These are phyloP conservation scores for Mycena alexandri DNA, from an alignment of 768 basidiomycete genomes.

Conservation along the genomic window DNA sequence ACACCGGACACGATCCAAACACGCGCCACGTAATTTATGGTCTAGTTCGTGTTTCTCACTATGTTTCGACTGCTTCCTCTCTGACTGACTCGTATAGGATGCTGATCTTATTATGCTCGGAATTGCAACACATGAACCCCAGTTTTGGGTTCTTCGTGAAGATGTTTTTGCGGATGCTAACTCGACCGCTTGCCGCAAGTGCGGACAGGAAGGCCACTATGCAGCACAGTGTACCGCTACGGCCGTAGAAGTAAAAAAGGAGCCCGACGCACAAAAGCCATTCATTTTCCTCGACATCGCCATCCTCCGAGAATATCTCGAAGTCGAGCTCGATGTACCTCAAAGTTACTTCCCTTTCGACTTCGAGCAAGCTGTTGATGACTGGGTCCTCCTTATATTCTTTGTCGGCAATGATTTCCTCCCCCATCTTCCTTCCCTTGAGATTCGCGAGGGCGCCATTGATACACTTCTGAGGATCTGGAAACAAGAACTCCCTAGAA, in stretches of 20 bases:
- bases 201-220: slow-evolving; percentile 95
- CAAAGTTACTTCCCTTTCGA: slow-evolving; percentile 86
- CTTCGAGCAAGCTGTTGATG: slow-evolving; percentile 97
- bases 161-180: slow-evolving; percentile 95
- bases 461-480: slow-evolving; percentile 97
- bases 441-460: slow-evolving; percentile 99
- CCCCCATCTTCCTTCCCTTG: slow-evolving; percentile 96
- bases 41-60: slow-evolving; percentile 65
- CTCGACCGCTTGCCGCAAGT: slow-evolving; percentile 86
- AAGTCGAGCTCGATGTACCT: slow-evolving; percentile 92
- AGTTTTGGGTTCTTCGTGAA: slow-evolving; percentile 97
- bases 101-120: slow-evolving; percentile 99
- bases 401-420: slow-evolving; percentile 99
- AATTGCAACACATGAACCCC: slow-evolving; percentile 97
- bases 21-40: slow-evolving; percentile 98
- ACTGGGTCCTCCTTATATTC: slow-evolving; percentile 99
- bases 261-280: slow-evolving; percentile 85
- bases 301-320: slow-evolving; percentile 96
- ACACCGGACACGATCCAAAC: slow-evolving; percentile 93
- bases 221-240: slow-evolving; percentile 93
- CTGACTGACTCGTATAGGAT: slow-evolving; percentile 67
- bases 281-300: slow-evolving; percentile 99
- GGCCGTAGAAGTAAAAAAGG: slow-evolving; percentile 77
- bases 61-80: slow-evolving; percentile 27
- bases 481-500: slow-evolving; percentile 91